phyloP scores from a whole-genome alignment of 2,329 filamentous ascomycete genomes.

The Aspergillus puulaauensis region DNA sequence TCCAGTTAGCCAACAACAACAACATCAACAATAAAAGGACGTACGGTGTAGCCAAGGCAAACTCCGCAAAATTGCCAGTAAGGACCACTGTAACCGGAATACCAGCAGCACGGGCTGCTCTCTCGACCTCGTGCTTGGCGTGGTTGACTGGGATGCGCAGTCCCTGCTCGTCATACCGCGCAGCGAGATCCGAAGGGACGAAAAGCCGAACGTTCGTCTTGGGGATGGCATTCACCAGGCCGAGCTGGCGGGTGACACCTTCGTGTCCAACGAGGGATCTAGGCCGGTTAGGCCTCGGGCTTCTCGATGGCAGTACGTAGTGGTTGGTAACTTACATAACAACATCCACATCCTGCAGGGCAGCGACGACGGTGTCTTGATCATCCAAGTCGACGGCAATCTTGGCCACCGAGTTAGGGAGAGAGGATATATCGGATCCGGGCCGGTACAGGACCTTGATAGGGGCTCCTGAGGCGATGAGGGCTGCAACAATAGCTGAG shows the following conservation, averaged over 20 bases:
- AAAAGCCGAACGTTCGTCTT: conserved; percentile 20
- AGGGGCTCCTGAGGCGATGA: conserved; percentile 15
- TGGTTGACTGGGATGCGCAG: conserved; percentile 8
- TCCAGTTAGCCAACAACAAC: neutral
- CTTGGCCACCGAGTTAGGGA: conserved; percentile 5
- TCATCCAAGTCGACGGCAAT: conserved; percentile 17
- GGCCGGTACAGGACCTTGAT: conserved; percentile 17
- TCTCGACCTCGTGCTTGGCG: conserved; percentile 14
- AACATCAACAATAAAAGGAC: neutral
- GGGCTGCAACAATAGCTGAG: conserved; percentile 14
- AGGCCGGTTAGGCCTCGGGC: neutral
- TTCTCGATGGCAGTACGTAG: neutral
- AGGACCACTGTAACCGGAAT: conserved; percentile 17
- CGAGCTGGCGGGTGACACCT: conserved; percentile 11
- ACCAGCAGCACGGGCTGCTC: conserved; percentile 14
- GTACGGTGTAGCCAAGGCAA: conserved; percentile 14
- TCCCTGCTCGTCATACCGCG: conserved; percentile 15
- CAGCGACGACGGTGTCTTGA: conserved; percentile 8
- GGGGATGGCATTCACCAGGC: conserved; percentile 18
- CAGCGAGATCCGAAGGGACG: conserved; percentile 15
- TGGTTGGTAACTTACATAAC: conserved; percentile 14
- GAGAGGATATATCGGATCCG: conserved; percentile 11
- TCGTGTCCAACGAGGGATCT: conserved; percentile 22
- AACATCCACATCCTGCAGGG: conserved; percentile 19
- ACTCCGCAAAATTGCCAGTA: conserved; percentile 18